Evolutionary conservation across 176 grass and related monocot species (phyloP), one percentile per base, ranked within the genome.

Genomic region (Carex littledalei): DNA sequence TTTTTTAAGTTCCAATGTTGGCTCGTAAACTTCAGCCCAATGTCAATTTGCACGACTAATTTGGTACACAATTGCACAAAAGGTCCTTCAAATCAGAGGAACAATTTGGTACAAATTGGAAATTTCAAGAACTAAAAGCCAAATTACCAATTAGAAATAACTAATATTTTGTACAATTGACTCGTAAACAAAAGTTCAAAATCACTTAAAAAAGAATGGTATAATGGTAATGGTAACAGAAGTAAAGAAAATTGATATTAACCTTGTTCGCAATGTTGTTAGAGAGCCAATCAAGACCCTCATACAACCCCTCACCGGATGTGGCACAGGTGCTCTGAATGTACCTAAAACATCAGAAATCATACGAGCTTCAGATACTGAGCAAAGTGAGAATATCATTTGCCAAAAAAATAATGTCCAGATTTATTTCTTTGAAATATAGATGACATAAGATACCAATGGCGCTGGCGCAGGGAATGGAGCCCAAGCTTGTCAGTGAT

Each of bases 291-390:
- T 83, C 81, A 52, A 83, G 81, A 67, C 81, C 81, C 61, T 83
- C 81, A 6, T 83, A 83, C 81, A 83, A 83, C 7, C 81, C 81
- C 81, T 83, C 81, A 11, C 81, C 81, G 52, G 81, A 83, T 52
- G 81, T 83, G 49, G 81, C 81, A 69, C 81, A 83, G 10, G 81
- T 83, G 63, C 81, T 83, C 81, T 83, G 81, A 68, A 83, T 83
- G 49, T 83, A 83, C 81, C 81, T 83, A 43, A 82, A 34, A 83
- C 31, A 39, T 63, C 59, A 52, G 16, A 64, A 68, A 83, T 6
- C 61, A 43, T 32, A 66, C 8, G 29, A 82, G 61, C 55, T 56
- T 81, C 15, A 80, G n/a, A 45, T 82, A 39, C 35, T 3, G 39
- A 82, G 9, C 35, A 16, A 63, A 65, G 10, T 14, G 0, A 8